A percentile compares a stretch with the other conserved stretches of the same genome.
Evolutionary conservation across 139 green algal genomes (phyloP).

Genomic region (Coccomyxa sp.): DNA sequence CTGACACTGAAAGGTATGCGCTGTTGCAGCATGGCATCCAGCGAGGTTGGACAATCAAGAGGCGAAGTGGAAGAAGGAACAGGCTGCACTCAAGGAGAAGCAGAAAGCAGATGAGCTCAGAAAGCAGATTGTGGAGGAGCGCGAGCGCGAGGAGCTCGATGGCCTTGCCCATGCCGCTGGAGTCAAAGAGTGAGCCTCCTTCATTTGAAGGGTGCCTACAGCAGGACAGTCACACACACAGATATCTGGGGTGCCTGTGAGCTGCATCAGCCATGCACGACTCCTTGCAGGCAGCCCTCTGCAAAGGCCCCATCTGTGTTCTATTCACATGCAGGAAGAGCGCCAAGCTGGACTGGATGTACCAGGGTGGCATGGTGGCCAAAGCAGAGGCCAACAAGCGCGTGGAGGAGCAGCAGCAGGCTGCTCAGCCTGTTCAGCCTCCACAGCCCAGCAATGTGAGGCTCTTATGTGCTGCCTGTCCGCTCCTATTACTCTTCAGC

Average conservation of each 20-base stretch:
- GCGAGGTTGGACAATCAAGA: conserved; percentile 71
- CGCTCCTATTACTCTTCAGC: neutral
- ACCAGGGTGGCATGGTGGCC: conserved; percentile 72
- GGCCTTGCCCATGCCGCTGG: conserved; percentile 56
- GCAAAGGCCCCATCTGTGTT: neutral
- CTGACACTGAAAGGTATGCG: no score
- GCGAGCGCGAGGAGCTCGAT: conserved; percentile 70
- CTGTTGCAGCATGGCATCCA: conserved; percentile 87
- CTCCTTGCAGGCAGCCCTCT: neutral
- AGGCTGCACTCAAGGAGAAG: conserved; percentile 71
- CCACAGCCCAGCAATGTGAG: conserved; percentile 2
- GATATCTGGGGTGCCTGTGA: neutral
- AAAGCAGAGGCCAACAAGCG: conserved; percentile 74
- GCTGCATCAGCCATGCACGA: neutral
- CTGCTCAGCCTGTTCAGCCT: conserved; percentile 45
- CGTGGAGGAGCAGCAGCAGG: conserved; percentile 60
- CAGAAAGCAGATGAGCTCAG: conserved; percentile 79
- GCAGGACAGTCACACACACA: neutral
- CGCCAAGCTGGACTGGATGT: conserved; percentile 96
- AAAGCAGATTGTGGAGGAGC: conserved; percentile 85
- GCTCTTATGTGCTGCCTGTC: neutral
- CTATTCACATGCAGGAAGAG: conserved; percentile 32
- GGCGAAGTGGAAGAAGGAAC: conserved; percentile 90
- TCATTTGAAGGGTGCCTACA: neutral
- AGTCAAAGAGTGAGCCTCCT: conserved; percentile 40